phyloP scores from a whole-genome alignment of 805 yeast species.

The Barnettozyma siamensis region DNA sequence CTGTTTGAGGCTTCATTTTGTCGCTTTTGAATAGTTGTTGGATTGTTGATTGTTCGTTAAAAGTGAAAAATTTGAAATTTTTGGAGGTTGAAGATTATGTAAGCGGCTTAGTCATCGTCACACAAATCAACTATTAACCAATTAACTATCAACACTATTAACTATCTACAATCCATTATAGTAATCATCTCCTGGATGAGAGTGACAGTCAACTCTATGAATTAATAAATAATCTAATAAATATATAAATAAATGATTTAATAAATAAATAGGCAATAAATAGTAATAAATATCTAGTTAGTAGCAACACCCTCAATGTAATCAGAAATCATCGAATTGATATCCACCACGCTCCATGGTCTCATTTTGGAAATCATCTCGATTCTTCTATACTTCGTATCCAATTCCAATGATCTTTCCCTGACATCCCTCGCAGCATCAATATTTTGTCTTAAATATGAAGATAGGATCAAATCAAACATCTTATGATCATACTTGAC shows the following conservation, averaged over 20 bases:
- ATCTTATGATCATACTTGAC: constrained; percentile 5
- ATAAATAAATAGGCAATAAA: neutral
- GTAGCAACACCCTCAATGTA: neutral
- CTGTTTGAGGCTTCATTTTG: constrained; percentile 66
- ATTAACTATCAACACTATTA: no score
- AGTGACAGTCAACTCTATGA: no score
- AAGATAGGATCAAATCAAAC: constrained; percentile 2
- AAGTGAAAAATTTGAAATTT: no score
- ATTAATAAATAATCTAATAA: no score
- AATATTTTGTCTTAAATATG: constrained; percentile 2
- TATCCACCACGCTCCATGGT: constrained; percentile 5
- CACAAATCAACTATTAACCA: no score
- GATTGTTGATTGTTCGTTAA: no score
- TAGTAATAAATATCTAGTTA: neutral
- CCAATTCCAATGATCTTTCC: neutral
- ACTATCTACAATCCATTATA: no score
- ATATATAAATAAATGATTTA: no score
- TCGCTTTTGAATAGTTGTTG: constrained; percentile 44
- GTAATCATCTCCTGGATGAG: no score
- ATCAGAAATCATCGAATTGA: neutral
- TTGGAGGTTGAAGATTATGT: no score
- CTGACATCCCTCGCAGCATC: neutral
- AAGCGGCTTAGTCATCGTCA: no score
- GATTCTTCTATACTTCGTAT: constrained; percentile 1
- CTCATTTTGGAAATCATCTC: constrained; percentile 2